Percentiles rank a stretch among this genome's conserved stretches.
These are phyloP conservation scores for Leccinum fibrillosum DNA, from an alignment of 768 basidiomycete genomes.

Conservation along the genomic window DNA sequence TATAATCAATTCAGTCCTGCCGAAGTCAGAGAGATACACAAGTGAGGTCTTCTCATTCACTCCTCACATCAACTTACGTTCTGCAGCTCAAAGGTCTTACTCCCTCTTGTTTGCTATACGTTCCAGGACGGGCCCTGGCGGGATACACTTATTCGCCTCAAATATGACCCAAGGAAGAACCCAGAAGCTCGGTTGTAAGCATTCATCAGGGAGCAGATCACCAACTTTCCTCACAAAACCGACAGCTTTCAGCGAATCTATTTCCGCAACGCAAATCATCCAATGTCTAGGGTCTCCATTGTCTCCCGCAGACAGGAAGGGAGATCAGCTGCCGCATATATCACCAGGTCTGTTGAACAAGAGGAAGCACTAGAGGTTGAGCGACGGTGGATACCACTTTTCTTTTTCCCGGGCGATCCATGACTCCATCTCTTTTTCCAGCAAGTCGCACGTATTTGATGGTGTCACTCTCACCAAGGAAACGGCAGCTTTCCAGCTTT, in stretches of 20 bases:
- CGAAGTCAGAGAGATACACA: conserved; percentile 70
- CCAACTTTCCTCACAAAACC: conserved; percentile 3
- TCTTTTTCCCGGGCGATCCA: background rate
- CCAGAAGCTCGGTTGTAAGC: conserved; percentile 73
- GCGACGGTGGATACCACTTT: conserved; percentile 24
- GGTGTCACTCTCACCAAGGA: conserved; percentile 76
- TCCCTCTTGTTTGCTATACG: conserved; percentile 81
- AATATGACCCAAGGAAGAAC: conserved; percentile 85
- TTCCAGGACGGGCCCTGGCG: conserved; percentile 95
- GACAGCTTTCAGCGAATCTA: conserved; percentile 87
- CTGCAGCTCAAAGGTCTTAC: conserved; percentile 71
- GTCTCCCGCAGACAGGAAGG: conserved; percentile 58
- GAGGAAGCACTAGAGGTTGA: conserved; percentile 31
- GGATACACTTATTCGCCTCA: conserved; percentile 80
- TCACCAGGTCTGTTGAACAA: conserved; percentile 31
- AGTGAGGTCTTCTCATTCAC: conserved; percentile 44
- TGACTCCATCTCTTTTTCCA: conserved; percentile 19
- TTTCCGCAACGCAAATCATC: conserved; percentile 85
- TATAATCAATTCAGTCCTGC: conserved; percentile 73
- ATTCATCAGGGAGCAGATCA: background rate
- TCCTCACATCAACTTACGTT: conserved; percentile 3
- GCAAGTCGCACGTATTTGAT: conserved; percentile 85
- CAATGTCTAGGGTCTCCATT: conserved; percentile 75
- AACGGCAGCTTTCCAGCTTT: conserved; percentile 91
- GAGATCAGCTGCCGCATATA: conserved; percentile 24